phyloP scores from a whole-genome alignment of 805 yeast genomes.

The Tetrapisispora arboricola region DNA sequence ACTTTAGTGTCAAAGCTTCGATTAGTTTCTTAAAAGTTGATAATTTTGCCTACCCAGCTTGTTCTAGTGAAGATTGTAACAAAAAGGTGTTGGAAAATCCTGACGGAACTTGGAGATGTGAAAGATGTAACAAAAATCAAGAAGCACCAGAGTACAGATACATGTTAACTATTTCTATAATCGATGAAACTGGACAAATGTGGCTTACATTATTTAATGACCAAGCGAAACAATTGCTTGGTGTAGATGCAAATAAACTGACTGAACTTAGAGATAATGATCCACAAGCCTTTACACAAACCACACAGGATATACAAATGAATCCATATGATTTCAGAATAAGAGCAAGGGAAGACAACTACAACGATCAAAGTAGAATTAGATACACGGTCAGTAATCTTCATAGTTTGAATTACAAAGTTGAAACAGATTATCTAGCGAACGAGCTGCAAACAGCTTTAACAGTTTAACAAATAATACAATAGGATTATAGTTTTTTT shows the following conservation, averaged over 20 bases:
- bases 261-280: slow-evolving; percentile 38
- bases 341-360: slow-evolving; percentile 74
- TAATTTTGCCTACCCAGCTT: slow-evolving; percentile 82
- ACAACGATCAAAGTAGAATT: slow-evolving; percentile 66
- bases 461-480: slow-evolving; percentile 5
- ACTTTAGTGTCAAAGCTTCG: slow-evolving; percentile 63
- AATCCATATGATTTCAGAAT: slow-evolving; percentile 65
- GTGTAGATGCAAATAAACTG: slow-evolving; percentile 51
- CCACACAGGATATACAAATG: slow-evolving; percentile 45
- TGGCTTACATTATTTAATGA: slow-evolving; percentile 87
- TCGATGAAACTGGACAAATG: slow-evolving; percentile 72
- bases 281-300: slow-evolving; percentile 35
- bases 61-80: slow-evolving; percentile 65
- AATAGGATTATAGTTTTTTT: no score
- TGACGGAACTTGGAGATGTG: slow-evolving; percentile 85
- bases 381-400: slow-evolving; percentile 59
- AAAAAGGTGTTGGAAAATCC: slow-evolving; percentile 70
- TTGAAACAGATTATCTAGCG: slow-evolving; percentile 51
- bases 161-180: slow-evolving; percentile 62
- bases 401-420: slow-evolving; percentile 42
- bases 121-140: slow-evolving; percentile 68
- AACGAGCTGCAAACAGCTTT: slow-evolving; percentile 24
- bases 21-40: slow-evolving; percentile 63
- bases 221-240: slow-evolving; percentile 61
- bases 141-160: slow-evolving; percentile 70